These are phyloP conservation scores for Xylaria sp. DNA, from an alignment of 2,329 filamentous ascomycete genomes.

Conservation along the genomic window DNA sequence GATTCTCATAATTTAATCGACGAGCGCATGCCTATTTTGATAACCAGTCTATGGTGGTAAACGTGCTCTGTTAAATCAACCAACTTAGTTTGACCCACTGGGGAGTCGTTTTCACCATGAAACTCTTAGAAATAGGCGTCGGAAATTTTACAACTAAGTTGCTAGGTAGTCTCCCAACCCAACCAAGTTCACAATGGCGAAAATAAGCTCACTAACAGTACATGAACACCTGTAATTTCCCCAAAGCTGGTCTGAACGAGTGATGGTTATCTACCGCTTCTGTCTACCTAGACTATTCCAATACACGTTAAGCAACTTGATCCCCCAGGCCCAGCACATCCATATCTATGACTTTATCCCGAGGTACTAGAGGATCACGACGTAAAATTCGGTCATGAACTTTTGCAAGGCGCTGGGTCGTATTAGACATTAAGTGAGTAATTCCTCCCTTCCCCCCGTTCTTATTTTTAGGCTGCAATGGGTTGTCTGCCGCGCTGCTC, in stretches of 20 bases:
- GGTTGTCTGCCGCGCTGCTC: constrained; percentile 57
- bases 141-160: background rate
- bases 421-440: constrained; percentile 49
- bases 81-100: no score
- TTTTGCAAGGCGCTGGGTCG: constrained; percentile 24
- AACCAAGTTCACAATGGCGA: background rate
- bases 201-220: constrained; percentile 17
- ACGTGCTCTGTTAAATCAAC: no score
- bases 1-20: no score
- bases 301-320: constrained; percentile 7
- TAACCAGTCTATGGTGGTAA: no score
- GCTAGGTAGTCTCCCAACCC: background rate
- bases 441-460: background rate
- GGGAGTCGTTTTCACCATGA: background rate
- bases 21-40: no score
- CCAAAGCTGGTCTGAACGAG: constrained; percentile 14
- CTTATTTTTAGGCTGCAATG: constrained; percentile 25
- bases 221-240: constrained; percentile 7
- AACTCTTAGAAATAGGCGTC: background rate
- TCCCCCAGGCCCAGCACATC: constrained; percentile 12
- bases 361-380: background rate
- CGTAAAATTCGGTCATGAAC: background rate
- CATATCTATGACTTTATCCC: constrained; percentile 15
- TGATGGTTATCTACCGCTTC: constrained; percentile 9
- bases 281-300: constrained; percentile 17